Conservation (phyloP, 768 basidiomycete species). For the Coprinopsis sp. region DNA sequence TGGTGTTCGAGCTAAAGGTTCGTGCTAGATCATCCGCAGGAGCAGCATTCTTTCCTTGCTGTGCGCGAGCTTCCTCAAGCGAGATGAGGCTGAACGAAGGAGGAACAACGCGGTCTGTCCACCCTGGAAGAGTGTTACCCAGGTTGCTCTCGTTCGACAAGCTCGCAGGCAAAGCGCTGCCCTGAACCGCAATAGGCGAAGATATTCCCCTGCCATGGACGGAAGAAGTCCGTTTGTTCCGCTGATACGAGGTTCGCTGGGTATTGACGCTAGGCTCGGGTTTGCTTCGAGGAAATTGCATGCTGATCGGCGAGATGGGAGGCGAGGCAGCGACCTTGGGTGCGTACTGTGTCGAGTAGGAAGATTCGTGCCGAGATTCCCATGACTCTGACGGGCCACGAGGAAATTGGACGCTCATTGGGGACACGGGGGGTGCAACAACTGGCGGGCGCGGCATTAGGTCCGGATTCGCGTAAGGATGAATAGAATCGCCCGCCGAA, state of each 20-base stretch:
- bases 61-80: conserved; percentile 74
- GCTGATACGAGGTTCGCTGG: too few relatives aligned
- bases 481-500: conserved; percentile 38
- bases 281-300: conserved; percentile 17
- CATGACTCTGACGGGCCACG: conserved; percentile 52
- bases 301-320: conserved; percentile 9
- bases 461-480: conserved; percentile 83
- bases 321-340: conserved; percentile 31
- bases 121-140: conserved; percentile 37
- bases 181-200: conserved; percentile 43
- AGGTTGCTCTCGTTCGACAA: conserved; percentile 19
- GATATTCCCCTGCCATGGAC: conserved; percentile 53
- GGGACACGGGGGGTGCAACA: conserved; percentile 17
- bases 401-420: conserved; percentile 23
- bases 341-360: conserved; percentile 29
- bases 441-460: conserved; percentile 33
- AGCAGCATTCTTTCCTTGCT: conserved; percentile 54
- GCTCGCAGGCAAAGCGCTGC: conserved; percentile 22
- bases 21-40: background rate
- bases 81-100: conserved; percentile 66
- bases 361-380: conserved; percentile 40
- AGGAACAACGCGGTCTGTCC: conserved; percentile 42
- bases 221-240: conserved; percentile 29
- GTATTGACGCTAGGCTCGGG: too few relatives aligned
- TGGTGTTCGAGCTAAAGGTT: conserved; percentile 20